These are phyloP conservation scores for Diplodia scrobiculata DNA, from an alignment of 2,329 filamentous ascomycete species.

Conservation along the genomic window DNA sequence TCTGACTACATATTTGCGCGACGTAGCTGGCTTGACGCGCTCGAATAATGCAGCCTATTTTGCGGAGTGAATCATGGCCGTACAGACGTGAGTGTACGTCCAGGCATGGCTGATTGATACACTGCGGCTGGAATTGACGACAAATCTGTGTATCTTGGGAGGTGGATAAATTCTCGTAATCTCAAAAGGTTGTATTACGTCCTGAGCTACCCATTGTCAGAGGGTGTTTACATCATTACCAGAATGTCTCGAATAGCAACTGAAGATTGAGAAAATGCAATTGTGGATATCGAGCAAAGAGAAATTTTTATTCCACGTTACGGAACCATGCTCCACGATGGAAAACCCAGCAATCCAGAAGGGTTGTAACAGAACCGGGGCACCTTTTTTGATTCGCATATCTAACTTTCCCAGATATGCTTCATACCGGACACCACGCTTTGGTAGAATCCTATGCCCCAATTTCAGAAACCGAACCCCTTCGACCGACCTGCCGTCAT, in stretches of 20 bases:
- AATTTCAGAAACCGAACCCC: slow-evolving; percentile 22
- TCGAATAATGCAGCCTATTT: no score
- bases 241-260: not conserved
- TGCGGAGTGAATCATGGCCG: no score
- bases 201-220: no score
- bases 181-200: no score
- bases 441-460: slow-evolving; percentile 23
- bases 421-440: slow-evolving; percentile 13
- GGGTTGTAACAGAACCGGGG: slow-evolving; percentile 18
- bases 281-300: slow-evolving; percentile 15
- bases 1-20: no score
- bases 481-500: slow-evolving; percentile 17
- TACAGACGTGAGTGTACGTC: no score
- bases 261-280: not conserved
- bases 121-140: no score
- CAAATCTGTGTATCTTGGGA: no score
- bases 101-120: no score
- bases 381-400: slow-evolving; percentile 22
- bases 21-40: no score
- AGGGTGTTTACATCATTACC: not conserved
- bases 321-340: not conserved
- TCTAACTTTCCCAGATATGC: slow-evolving; percentile 23
- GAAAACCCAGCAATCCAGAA: not conserved
- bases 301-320: slow-evolving; percentile 9
- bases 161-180: no score